phyloP scores from a whole-genome alignment of 2,329 filamentous ascomycete species.

The Ceratocystis alfenasii region DNA sequence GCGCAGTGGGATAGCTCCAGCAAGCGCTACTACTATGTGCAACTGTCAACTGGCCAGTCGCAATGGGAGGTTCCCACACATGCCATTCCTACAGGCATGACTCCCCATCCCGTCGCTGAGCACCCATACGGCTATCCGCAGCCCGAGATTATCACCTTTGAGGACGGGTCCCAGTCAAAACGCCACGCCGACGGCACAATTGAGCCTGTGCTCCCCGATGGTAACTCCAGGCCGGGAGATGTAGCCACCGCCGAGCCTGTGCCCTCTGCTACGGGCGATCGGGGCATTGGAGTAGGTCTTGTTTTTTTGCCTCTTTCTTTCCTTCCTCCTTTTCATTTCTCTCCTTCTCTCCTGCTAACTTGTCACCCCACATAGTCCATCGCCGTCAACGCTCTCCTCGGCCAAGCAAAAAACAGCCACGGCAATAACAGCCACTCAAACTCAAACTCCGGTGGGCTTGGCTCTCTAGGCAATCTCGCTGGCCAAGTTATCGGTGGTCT shows the following conservation, averaged over 20 bases:
- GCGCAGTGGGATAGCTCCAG: constrained; percentile 55
- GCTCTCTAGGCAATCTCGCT: constrained; percentile 38
- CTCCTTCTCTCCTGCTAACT: constrained; percentile 16
- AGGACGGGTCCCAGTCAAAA: constrained; percentile 50
- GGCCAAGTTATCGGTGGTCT: constrained; percentile 37
- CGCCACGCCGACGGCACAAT: constrained; percentile 48
- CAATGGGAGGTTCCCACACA: constrained; percentile 63
- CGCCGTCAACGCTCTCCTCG: constrained; percentile 47
- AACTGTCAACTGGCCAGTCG: constrained; percentile 57
- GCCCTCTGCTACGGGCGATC: constrained; percentile 44
- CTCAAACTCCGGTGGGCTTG: constrained; percentile 33
- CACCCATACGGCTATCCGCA: constrained; percentile 47
- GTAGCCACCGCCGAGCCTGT: too few relatives aligned
- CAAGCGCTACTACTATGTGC: constrained; percentile 59
- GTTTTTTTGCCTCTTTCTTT: constrained; percentile 13
- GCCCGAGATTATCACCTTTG: constrained; percentile 47
- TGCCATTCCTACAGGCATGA: constrained; percentile 49
- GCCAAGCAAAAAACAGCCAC: constrained; percentile 35
- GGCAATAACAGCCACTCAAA: constrained; percentile 29
- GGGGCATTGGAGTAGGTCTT: constrained; percentile 51
- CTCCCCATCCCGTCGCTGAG: constrained; percentile 42
- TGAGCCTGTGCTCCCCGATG: constrained; percentile 44
- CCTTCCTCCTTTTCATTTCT: constrained; percentile 24
- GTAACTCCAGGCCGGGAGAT: constrained; percentile 35
- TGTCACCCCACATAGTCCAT: constrained; percentile 36